These are phyloP conservation scores for Thalassiosira livingstoniorum DNA, from an alignment of 352 stramenopile species.

Conservation along the genomic window DNA sequence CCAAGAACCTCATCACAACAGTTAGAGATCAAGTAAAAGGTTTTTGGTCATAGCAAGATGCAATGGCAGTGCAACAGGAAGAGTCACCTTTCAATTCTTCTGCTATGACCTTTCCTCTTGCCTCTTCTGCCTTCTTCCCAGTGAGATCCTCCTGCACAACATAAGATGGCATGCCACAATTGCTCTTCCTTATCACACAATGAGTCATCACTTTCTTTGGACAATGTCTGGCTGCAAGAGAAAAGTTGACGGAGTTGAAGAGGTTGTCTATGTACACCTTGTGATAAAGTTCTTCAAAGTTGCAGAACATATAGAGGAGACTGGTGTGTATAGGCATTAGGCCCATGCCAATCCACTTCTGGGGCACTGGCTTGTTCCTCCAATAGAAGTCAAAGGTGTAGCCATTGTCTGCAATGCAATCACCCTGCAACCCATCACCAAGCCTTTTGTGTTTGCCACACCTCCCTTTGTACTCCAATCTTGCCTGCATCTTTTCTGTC, in stretches of 20 bases:
- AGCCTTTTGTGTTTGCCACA: constrained; percentile 45
- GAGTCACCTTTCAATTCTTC: too few species aligned
- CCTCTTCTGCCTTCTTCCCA: not conserved
- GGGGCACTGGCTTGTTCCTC: constrained; percentile 25
- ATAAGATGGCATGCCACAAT: not conserved
- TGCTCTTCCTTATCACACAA: not conserved
- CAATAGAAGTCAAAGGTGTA: constrained; percentile 44
- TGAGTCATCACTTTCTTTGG: not conserved
- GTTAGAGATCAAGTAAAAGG: too few species aligned
- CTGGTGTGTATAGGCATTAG: constrained; percentile 30
- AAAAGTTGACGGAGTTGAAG: constrained; percentile 14
- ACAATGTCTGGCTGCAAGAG: not conserved
- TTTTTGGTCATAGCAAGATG: too few species aligned
- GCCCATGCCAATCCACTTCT: constrained; percentile 7
- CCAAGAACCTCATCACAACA: too few species aligned
- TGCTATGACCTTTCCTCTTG: not conserved
- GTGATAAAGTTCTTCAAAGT: not conserved
- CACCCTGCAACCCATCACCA: constrained; percentile 33
- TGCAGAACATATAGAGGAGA: not conserved
- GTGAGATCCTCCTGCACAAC: not conserved
- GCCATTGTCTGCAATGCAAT: constrained; percentile 46
- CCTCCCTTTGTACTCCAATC: constrained; percentile 20
- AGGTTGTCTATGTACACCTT: constrained; percentile 1
- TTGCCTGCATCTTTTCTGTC: constrained; percentile 43
- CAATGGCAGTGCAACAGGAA: too few species aligned